Evolutionary conservation across 148 eudicot species (phyloP).

Genomic region (Rhododendron simsii): DNA sequence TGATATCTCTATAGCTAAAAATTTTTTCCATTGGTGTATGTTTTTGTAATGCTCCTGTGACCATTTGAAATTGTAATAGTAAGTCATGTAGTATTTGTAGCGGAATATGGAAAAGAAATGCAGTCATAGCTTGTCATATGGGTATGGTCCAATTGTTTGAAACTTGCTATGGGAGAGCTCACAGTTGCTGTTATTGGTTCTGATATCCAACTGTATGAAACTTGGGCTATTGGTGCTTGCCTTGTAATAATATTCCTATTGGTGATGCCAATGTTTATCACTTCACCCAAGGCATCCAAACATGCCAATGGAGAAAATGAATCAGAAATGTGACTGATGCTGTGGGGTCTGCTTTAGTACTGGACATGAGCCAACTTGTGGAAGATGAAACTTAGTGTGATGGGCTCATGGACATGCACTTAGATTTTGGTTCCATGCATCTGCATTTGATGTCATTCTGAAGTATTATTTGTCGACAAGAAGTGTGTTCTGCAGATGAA

Average conservation of each 20-base stretch:
- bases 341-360: background rate
- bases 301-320: background rate
- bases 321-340: background rate
- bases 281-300: background rate
- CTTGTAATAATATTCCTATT: background rate
- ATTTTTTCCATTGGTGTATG: background rate
- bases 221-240: background rate
- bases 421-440: background rate
- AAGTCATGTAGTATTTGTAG: background rate
- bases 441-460: slow-evolving; percentile 2
- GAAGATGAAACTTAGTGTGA: background rate
- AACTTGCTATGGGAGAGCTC: background rate
- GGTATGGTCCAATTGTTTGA: background rate
- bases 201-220: background rate
- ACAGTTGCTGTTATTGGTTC: background rate
- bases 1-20: background rate
- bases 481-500: background rate
- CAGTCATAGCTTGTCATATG: background rate
- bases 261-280: background rate
- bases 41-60: background rate
- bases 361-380: background rate
- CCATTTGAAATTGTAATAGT: background rate
- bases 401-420: background rate
- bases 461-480: background rate
- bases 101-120: background rate